Evolutionary conservation across 129 eudicot genomes (phyloP).

Genomic region (Centrapalus pauciflorus): DNA sequence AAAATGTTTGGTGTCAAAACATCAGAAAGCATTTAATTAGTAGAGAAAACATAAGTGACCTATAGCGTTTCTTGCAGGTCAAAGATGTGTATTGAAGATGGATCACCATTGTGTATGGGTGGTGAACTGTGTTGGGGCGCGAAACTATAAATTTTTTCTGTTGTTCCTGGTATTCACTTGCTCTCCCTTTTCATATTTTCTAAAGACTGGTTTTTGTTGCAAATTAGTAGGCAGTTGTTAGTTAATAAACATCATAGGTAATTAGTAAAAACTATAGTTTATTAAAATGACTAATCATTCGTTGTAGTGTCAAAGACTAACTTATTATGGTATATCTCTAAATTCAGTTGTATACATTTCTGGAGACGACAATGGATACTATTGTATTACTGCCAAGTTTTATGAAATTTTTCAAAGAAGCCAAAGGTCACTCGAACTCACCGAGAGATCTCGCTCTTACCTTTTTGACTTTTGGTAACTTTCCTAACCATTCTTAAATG

Average conservation of each 20-base stretch:
- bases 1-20: too few relatives aligned
- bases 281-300: background rate
- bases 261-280: background rate
- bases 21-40: background rate
- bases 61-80: constrained; percentile 45
- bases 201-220: constrained; percentile 1
- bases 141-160: constrained; percentile 82
- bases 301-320: background rate
- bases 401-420: constrained; percentile 54
- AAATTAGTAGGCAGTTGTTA: background rate
- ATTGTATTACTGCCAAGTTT: constrained; percentile 64
- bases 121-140: constrained; percentile 90
- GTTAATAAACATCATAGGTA: too few relatives aligned
- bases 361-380: constrained; percentile 70
- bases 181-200: background rate
- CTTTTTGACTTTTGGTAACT: constrained; percentile 68
- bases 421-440: constrained; percentile 41
- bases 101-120: constrained; percentile 97
- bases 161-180: constrained; percentile 69
- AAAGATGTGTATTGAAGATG: constrained; percentile 92
- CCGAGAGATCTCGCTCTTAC: constrained; percentile 73
- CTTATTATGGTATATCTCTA: background rate
- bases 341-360: constrained; percentile 59
- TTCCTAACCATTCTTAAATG: background rate
- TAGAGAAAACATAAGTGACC: background rate